phyloP scores from a whole-genome alignment of 257 asterid species.

The Osmanthus fragrans region DNA sequence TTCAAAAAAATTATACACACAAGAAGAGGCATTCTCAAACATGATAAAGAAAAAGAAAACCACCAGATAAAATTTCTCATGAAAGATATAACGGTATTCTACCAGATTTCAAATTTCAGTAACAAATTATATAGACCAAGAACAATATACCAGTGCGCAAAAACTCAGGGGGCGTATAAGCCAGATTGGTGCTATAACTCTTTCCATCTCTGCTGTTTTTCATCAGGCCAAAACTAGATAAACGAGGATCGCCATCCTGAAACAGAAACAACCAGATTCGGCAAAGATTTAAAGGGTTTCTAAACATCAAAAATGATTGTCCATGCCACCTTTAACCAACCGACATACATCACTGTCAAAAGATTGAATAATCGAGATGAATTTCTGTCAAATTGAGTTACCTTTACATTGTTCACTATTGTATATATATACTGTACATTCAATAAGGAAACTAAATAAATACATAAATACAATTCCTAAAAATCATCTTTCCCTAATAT shows the following conservation, averaged over 20 bases:
- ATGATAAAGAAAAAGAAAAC: background rate
- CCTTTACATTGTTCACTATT: too few species aligned
- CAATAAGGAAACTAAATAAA: too few species aligned
- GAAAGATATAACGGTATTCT: background rate
- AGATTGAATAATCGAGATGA: too few species aligned
- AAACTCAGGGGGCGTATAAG: slow-evolving; percentile 95
- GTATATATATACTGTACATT: too few species aligned
- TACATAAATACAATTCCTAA: too few species aligned
- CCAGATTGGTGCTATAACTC: slow-evolving; percentile 77
- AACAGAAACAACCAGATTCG: background rate
- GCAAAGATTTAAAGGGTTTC: background rate
- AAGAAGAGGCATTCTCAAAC: background rate
- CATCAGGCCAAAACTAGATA: slow-evolving; percentile 97
- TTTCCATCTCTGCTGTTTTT: slow-evolving; percentile 97
- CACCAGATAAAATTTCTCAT: background rate
- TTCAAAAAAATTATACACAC: background rate
- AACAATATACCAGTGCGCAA: slow-evolving; percentile 73
- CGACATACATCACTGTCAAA: too few species aligned
- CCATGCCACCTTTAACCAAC: background rate
- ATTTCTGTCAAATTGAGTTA: too few species aligned
- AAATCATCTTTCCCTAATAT: too few species aligned
- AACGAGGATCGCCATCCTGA: slow-evolving; percentile 94
- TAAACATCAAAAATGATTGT: background rate
- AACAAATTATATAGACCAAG: background rate
- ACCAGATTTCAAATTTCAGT: background rate